These are phyloP conservation scores for Ustilago sp. DNA, from an alignment of 1,284 basidiomycete genomes.

Conservation along the genomic window DNA sequence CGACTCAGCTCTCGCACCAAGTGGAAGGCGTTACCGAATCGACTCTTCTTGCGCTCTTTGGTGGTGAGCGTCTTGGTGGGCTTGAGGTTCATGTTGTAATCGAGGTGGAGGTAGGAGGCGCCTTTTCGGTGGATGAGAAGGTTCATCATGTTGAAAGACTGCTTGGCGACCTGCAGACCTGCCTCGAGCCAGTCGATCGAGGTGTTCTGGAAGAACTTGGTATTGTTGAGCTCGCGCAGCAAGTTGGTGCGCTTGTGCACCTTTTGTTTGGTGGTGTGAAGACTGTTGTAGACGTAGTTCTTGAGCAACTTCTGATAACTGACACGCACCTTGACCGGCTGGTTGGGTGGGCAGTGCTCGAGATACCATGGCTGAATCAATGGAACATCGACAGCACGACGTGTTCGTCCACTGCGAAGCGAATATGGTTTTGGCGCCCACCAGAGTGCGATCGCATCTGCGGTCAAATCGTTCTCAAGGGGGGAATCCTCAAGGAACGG, in stretches of 20 bases:
- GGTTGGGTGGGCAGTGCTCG: slow-evolving; percentile 95
- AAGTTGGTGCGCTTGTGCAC: slow-evolving; percentile 98
- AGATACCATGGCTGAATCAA: slow-evolving; percentile 94
- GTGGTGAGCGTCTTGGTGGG: slow-evolving; percentile 99
- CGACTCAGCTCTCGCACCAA: slow-evolving; percentile 96
- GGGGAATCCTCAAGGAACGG: slow-evolving; percentile 87
- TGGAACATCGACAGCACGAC: slow-evolving; percentile 93
- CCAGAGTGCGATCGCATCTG: slow-evolving; percentile 97
- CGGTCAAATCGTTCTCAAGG: slow-evolving; percentile 89
- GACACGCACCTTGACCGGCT: slow-evolving; percentile 97
- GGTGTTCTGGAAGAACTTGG: slow-evolving; percentile 99
- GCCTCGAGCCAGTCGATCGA: slow-evolving; percentile 99
- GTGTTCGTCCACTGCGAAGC: slow-evolving; percentile 89
- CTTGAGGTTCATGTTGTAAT: slow-evolving; percentile 95
- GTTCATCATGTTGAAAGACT: slow-evolving; percentile 99
- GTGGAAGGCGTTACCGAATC: slow-evolving; percentile 99
- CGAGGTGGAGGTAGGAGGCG: slow-evolving; percentile 91
- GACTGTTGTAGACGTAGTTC: slow-evolving; percentile 92
- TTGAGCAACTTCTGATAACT: slow-evolving; percentile 99
- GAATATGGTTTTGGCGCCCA: slow-evolving; percentile 98
- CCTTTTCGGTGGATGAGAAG: slow-evolving; percentile 98
- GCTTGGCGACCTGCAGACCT: slow-evolving; percentile 95
- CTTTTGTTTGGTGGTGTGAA: slow-evolving; percentile 89
- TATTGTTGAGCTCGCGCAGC: slow-evolving; percentile 94
- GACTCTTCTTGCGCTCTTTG: slow-evolving; percentile 99